Conservation (phyloP, 768 basidiomycete species). For the Phylloporus sp. region DNA sequence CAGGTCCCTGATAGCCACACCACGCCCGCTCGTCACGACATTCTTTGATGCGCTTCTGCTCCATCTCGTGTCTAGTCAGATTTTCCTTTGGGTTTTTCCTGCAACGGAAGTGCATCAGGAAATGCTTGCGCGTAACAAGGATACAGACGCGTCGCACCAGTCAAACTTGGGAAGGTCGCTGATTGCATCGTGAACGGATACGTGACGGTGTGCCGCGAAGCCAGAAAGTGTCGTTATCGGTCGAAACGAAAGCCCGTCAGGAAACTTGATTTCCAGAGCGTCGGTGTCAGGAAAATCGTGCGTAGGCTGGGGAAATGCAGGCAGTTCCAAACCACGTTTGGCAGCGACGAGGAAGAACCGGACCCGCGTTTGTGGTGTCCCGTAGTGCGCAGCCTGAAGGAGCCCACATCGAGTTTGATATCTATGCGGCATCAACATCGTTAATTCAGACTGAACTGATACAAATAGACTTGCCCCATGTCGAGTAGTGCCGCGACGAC, state of each 20-base stretch:
- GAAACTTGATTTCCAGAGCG: slow-evolving; percentile 47
- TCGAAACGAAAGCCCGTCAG: slow-evolving; percentile 34
- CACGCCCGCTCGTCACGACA: slow-evolving; percentile 33
- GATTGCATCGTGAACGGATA: slow-evolving; percentile 70
- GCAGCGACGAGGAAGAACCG: slow-evolving; percentile 48
- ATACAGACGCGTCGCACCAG: slow-evolving; percentile 51
- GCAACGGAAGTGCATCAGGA: neutral
- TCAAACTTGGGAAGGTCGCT: slow-evolving; percentile 68
- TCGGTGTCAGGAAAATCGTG: slow-evolving; percentile 40
- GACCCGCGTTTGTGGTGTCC: slow-evolving; percentile 41
- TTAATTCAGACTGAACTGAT: neutral
- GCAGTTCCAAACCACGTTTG: slow-evolving; percentile 32
- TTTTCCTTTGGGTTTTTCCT: slow-evolving; percentile 24
- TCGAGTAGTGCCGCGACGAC: slow-evolving; percentile 54
- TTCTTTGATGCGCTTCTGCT: slow-evolving; percentile 27
- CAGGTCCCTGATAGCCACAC: slow-evolving; percentile 30
- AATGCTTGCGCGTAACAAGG: neutral
- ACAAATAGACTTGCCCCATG: slow-evolving; percentile 49
- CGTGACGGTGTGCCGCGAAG: slow-evolving; percentile 49
- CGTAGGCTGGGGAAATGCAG: slow-evolving; percentile 39
- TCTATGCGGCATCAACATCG: slow-evolving; percentile 18
- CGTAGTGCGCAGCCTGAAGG: slow-evolving; percentile 46
- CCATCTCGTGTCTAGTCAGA: slow-evolving; percentile 12
- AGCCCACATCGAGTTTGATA: slow-evolving; percentile 42
- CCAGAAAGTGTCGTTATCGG: slow-evolving; percentile 48